A percentile compares a stretch with the other conserved stretches of the same genome.
These are phyloP conservation scores for Colletotrichum scovillei DNA, from an alignment of 2,329 filamentous ascomycete species.

Conservation along the genomic window DNA sequence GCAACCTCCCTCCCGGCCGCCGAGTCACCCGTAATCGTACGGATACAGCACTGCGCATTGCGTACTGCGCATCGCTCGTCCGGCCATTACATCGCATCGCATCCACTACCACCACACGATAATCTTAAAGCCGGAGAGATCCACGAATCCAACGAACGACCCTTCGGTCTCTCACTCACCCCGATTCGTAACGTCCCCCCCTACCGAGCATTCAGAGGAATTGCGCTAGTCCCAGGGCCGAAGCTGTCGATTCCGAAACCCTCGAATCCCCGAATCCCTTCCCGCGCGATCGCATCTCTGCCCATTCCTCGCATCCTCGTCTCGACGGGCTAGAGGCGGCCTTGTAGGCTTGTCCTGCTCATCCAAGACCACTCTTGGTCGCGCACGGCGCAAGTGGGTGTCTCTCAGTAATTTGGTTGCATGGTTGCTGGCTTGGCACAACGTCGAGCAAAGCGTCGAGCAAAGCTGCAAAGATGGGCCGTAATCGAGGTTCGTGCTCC, in stretches of 20 bases:
- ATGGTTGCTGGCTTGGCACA: constrained; percentile 34
- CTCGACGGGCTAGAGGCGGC: constrained; percentile 1
- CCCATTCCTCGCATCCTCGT: constrained; percentile 25
- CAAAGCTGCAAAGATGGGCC: constrained; percentile 24
- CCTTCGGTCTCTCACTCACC: neutral
- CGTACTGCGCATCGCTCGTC: neutral
- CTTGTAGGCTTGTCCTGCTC: neutral
- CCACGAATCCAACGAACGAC: constrained; percentile 3
- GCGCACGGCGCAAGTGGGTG: constrained; percentile 21
- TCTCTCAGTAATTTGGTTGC: constrained; percentile 36
- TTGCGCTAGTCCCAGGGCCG: neutral
- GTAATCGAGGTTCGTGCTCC: constrained; percentile 35
- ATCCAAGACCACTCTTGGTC: constrained; percentile 29
- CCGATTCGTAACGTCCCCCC: neutral
- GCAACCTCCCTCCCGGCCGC: constrained; percentile 1
- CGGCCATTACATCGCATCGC: neutral
- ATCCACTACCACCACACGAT: neutral
- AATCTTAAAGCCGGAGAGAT: neutral
- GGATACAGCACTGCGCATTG: neutral
- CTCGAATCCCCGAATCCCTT: neutral
- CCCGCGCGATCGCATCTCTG: constrained; percentile 18
- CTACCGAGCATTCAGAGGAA: neutral
- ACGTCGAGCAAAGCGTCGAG: neutral
- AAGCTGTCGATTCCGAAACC: constrained; percentile 6
- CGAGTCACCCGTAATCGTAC: constrained; percentile 1